Conservation (phyloP, 2,329 filamentous ascomycete genomes). For the Cadophora sp. region DNA sequence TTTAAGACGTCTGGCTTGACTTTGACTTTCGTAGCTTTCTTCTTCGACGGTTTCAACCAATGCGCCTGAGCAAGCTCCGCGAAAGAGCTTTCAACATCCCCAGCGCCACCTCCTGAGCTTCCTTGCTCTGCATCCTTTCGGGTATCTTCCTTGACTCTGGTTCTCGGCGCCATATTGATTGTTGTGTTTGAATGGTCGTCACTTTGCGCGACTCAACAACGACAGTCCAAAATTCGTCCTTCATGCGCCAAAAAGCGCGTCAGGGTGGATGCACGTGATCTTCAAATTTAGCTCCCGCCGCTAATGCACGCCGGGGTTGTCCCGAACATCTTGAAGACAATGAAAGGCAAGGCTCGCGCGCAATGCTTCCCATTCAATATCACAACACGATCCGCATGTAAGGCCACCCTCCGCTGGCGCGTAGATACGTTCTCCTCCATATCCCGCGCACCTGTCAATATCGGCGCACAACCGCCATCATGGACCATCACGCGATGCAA, state of each 20-base stretch:
- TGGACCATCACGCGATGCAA: constrained; percentile 61
- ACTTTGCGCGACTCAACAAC: constrained; percentile 19
- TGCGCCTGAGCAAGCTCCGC: constrained; percentile 81
- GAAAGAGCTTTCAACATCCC: constrained; percentile 75
- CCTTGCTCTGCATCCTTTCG: constrained; percentile 51
- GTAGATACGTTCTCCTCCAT: neutral
- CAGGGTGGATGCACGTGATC: constrained; percentile 11
- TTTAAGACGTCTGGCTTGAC: constrained; percentile 84
- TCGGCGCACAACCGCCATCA: constrained; percentile 33
- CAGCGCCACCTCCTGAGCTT: constrained; percentile 70
- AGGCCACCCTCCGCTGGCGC: neutral
- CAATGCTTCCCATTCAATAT: neutral
- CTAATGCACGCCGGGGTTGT: constrained; percentile 15
- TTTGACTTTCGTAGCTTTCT: constrained; percentile 68
- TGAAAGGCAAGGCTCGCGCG: neutral
- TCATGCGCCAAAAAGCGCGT: constrained; percentile 24
- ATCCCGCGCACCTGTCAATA: neutral
- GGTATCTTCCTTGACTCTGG: constrained; percentile 38
- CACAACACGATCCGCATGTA: neutral
- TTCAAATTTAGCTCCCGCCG: constrained; percentile 20
- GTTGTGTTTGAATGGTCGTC: constrained; percentile 26
- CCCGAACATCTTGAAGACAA: constrained; percentile 1
- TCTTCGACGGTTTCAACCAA: constrained; percentile 76
- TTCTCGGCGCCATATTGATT: constrained; percentile 44
- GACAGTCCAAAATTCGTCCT: neutral